phyloP scores from a whole-genome alignment of 495 filamentous ascomycete species.

The Cercophora sp. region DNA sequence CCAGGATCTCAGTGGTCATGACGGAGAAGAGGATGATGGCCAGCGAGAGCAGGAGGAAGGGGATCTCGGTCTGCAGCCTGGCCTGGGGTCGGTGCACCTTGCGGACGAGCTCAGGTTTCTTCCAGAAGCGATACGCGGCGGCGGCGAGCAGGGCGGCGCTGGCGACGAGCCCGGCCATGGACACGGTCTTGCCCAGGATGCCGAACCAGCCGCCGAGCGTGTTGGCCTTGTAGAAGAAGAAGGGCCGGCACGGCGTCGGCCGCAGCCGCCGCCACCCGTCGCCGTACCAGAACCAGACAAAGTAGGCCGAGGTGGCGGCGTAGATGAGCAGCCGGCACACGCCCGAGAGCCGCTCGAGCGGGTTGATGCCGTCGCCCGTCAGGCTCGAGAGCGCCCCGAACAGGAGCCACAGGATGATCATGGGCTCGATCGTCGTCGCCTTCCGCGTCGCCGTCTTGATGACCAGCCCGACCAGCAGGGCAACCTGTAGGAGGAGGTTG shows the following conservation, averaged over 20 bases:
- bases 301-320: not conserved
- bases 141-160: not conserved
- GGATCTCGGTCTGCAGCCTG: no score
- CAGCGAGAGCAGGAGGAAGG: not conserved
- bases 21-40: not conserved
- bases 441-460: not conserved
- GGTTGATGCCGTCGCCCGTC: not conserved
- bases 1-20: not conserved
- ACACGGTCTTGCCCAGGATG: not conserved
- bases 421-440: not conserved
- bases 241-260: not conserved
- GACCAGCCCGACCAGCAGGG: not conserved
- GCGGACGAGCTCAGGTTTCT: not conserved
- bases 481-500: not conserved
- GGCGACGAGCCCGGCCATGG: not conserved
- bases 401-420: not conserved
- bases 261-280: not conserved
- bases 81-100: no score
- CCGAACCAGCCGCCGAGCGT: not conserved
- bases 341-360: not conserved
- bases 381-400: not conserved
- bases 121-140: not conserved
- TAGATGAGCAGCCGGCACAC: not conserved
- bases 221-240: not conserved
- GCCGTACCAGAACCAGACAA: not conserved